phyloP scores from a whole-genome alignment of 2,329 filamentous ascomycete species.

The Fusarium succisae region DNA sequence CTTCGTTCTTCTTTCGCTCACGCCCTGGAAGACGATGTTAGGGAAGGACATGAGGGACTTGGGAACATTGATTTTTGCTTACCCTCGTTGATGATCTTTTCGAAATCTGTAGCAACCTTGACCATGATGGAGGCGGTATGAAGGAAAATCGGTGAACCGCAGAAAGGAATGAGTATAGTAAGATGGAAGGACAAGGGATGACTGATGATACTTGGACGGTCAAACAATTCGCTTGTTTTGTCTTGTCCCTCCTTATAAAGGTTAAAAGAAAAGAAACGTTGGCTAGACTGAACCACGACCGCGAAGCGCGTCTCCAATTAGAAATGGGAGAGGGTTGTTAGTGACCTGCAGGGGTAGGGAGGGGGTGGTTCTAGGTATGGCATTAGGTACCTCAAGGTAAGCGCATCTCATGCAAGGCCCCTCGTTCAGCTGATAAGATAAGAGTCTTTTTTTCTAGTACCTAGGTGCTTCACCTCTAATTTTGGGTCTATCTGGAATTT shows the following conservation, averaged over 20 bases:
- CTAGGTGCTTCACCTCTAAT: neutral
- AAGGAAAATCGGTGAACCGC: neutral
- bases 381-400: neutral
- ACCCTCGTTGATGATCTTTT: constrained; percentile 66
- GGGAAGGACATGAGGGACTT: neutral
- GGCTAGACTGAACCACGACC: constrained; percentile 35
- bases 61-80: constrained; percentile 16
- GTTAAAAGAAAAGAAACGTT: constrained; percentile 30
- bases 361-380: constrained; percentile 24
- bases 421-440: constrained; percentile 41
- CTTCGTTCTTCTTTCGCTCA: constrained; percentile 76
- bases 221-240: constrained; percentile 13
- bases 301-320: constrained; percentile 41
- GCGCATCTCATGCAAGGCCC: neutral
- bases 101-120: constrained; percentile 59
- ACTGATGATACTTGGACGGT: neutral
- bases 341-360: constrained; percentile 10
- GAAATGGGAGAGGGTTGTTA: constrained; percentile 1
- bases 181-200: neutral
- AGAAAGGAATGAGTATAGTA: neutral
- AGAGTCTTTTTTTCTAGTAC: constrained; percentile 6
- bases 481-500: neutral
- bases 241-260: constrained; percentile 2
- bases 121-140: constrained; percentile 47
- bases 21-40: constrained; percentile 57